A percentile compares a stretch with the other conserved stretches of the same genome.
Evolutionary conservation across 1,139 yeast genomes (phyloP).

Genomic region (Entelexis sorbosivorans): DNA sequence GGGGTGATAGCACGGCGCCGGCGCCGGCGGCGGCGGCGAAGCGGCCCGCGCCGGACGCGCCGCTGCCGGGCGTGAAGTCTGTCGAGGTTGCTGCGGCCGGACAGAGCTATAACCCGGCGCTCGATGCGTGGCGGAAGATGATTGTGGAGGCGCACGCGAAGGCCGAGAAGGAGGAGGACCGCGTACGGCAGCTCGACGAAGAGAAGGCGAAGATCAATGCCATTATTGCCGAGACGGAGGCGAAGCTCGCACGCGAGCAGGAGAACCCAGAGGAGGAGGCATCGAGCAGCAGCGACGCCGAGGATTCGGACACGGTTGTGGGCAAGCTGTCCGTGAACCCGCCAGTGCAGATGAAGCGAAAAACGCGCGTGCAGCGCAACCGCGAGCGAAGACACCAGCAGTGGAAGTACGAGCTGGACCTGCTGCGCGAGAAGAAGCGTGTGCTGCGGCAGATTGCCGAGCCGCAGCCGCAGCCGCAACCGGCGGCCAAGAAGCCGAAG

Average conservation of each 20-base stretch:
- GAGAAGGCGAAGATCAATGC: constrained; percentile 54
- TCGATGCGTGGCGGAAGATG: constrained; percentile 69
- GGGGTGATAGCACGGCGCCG: constrained; percentile 27
- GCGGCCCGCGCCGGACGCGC: constrained; percentile 34
- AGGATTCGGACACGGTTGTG: constrained; percentile 15
- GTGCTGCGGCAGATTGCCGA: constrained; percentile 17
- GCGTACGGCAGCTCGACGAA: constrained; percentile 46
- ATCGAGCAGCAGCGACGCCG: constrained; percentile 31
- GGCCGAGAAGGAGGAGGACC: constrained; percentile 59
- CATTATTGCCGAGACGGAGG: constrained; percentile 45
- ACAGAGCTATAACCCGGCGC: constrained; percentile 83
- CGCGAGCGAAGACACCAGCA: constrained; percentile 55
- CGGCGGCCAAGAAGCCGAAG: constrained; percentile 10
- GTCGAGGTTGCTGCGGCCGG: constrained; percentile 66
- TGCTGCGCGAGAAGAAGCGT: constrained; percentile 25
- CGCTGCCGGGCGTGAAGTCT: constrained; percentile 28
- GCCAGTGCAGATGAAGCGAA: constrained; percentile 57
- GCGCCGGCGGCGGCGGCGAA: constrained; percentile 32
- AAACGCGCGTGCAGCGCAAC: constrained; percentile 69
- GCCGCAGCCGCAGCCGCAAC: constrained; percentile 11
- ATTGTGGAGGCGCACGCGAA: constrained; percentile 53
- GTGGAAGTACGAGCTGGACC: constrained; percentile 43
- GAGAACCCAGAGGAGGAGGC: constrained; percentile 29
- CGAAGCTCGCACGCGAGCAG: constrained; percentile 35
- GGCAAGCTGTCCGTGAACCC: constrained; percentile 55